Percentiles rank a stretch among this genome's conserved stretches.
phyloP scores from a whole-genome alignment of 805 yeast genomes.

The Suhomyces faveliae region DNA sequence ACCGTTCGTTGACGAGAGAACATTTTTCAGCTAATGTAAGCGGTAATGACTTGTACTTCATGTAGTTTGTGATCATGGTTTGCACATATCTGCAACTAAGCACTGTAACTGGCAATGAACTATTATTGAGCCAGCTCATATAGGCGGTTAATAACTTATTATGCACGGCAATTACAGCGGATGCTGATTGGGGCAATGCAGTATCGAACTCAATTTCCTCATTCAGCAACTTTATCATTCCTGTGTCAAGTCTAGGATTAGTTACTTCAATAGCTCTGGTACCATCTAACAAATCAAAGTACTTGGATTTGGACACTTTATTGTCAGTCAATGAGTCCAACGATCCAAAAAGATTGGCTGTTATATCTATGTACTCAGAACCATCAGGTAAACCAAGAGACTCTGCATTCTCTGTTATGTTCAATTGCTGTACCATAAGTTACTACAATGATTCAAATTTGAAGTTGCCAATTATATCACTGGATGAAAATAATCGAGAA shows the following conservation, averaged over 20 bases:
- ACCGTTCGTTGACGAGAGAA: constrained; percentile 5
- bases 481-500: background rate
- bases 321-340: constrained; percentile 44
- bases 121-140: constrained; percentile 74
- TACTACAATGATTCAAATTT: background rate
- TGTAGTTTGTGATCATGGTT: constrained; percentile 35
- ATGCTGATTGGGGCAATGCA: constrained; percentile 26
- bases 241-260: constrained; percentile 75
- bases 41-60: background rate
- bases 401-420: background rate
- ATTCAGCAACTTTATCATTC: constrained; percentile 48
- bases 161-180: constrained; percentile 46
- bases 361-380: constrained; percentile 49
- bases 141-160: constrained; percentile 54
- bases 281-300: constrained; percentile 73
- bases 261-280: constrained; percentile 83
- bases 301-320: constrained; percentile 55
- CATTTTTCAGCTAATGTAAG: constrained; percentile 4
- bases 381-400: constrained; percentile 1
- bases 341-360: constrained; percentile 46
- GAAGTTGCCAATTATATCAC: background rate
- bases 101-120: constrained; percentile 73
- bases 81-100: constrained; percentile 75
- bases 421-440: constrained; percentile 3
- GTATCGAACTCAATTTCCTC: constrained; percentile 51